Conservation (phyloP, 106 monocot genomes). For the Platanthera zijinensis region DNA sequence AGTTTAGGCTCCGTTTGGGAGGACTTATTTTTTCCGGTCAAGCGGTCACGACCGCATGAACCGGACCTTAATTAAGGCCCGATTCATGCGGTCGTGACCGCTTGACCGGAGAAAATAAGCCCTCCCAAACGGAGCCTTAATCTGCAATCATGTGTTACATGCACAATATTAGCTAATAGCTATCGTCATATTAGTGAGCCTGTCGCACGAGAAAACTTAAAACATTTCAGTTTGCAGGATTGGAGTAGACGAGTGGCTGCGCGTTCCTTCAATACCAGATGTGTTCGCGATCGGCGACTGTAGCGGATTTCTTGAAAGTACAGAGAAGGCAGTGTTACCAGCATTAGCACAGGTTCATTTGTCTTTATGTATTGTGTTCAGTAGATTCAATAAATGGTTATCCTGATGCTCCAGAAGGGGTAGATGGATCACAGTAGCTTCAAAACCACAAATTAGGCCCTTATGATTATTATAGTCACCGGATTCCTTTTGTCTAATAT, state of each 20-base stretch:
- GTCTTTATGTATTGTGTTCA: neutral
- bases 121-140: no score
- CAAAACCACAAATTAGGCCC: neutral
- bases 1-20: no score
- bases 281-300: constrained; percentile 94
- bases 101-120: no score
- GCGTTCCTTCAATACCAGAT: constrained; percentile 72
- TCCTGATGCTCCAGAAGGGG: neutral
- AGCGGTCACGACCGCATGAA: no score
- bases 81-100: no score
- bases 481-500: neutral
- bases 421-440: neutral
- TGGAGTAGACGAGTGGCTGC: constrained; percentile 90
- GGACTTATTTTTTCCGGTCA: no score
- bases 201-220: neutral
- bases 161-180: neutral
- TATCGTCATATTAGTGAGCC: neutral
- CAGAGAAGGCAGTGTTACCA: constrained; percentile 59
- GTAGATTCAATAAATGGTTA: neutral
- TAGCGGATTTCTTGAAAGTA: constrained; percentile 82
- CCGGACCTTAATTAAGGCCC: no score
- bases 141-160: neutral
- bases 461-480: neutral
- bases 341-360: constrained; percentile 79
- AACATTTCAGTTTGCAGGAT: constrained; percentile 36